Conservation (phyloP, 306 rosid species). For the Medicago arabica region DNA sequence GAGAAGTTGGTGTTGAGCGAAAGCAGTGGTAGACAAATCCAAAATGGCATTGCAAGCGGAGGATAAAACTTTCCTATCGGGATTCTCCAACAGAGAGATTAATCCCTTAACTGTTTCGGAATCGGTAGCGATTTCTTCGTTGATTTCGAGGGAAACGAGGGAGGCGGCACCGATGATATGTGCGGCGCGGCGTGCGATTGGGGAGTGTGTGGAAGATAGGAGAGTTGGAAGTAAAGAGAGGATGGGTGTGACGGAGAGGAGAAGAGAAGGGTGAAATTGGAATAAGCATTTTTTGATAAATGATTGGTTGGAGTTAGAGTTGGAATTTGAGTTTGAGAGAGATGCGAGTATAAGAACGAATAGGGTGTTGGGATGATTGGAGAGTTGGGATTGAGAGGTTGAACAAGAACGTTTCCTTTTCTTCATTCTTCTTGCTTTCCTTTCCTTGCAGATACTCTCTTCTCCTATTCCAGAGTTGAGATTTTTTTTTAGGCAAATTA, state of each 20-base stretch:
- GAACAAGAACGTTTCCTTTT: constrained; percentile 40
- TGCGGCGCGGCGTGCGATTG: constrained; percentile 46
- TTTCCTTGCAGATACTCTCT: no score
- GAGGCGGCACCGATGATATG: constrained; percentile 64
- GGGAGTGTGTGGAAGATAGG: constrained; percentile 45
- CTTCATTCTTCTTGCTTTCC: constrained; percentile 5
- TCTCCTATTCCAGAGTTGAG: no score
- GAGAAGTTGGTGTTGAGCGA: constrained; percentile 57
- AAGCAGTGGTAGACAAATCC: constrained; percentile 62
- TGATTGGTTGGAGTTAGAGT: constrained; percentile 46
- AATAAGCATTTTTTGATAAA: constrained; percentile 58
- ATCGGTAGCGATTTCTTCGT: constrained; percentile 63
- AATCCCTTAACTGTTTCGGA: constrained; percentile 53
- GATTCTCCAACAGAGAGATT: constrained; percentile 48
- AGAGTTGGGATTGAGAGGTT: constrained; percentile 15
- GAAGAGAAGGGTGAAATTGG: constrained; percentile 52
- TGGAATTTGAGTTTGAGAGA: constrained; percentile 32
- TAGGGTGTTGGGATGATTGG: constrained; percentile 37
- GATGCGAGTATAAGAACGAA: constrained; percentile 64
- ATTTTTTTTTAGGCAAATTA: no score
- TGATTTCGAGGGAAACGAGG: constrained; percentile 61
- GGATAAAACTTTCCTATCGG: constrained; percentile 44
- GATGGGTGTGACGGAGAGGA: constrained; percentile 47
- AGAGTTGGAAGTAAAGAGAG: constrained; percentile 72
- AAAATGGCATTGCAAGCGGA: constrained; percentile 79